A percentile compares a stretch with the other conserved stretches of the same genome.
Evolutionary conservation across 495 filamentous ascomycete genomes (phyloP).

Genomic region (Penicillium ochrochloron): DNA sequence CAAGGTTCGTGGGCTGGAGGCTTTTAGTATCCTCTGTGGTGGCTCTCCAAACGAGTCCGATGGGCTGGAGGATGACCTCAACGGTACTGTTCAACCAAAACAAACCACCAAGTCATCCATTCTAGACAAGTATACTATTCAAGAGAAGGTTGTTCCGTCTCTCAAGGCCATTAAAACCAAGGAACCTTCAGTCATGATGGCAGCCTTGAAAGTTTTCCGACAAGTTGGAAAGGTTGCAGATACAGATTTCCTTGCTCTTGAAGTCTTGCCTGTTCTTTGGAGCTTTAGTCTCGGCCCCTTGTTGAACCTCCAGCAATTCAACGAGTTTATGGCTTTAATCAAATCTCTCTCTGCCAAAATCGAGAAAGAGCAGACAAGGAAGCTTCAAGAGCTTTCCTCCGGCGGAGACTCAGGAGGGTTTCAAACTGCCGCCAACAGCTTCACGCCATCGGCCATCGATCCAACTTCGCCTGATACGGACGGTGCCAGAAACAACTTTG

Average conservation of each 20-base stretch:
- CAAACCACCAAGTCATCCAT: conserved; percentile 69
- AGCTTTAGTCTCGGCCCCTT: conserved; percentile 88
- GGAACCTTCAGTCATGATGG: conserved; percentile 97
- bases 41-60: conserved; percentile 55
- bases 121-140: conserved; percentile 95
- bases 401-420: conserved; percentile 48
- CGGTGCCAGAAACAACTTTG: conserved; percentile 72
- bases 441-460: conserved; percentile 31
- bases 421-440: conserved; percentile 35
- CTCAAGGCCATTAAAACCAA: conserved; percentile 95
- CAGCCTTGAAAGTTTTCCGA: conserved; percentile 79
- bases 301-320: conserved; percentile 84
- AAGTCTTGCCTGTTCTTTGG: conserved; percentile 89
- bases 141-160: conserved; percentile 92
- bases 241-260: conserved; percentile 90
- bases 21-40: conserved; percentile 87
- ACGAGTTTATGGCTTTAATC: conserved; percentile 84
- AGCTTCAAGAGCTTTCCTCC: conserved; percentile 79
- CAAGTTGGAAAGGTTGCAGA: conserved; percentile 84
- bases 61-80: conserved; percentile 65
- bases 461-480: conserved; percentile 39
- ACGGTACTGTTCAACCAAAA: conserved; percentile 59
- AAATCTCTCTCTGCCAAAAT: conserved; percentile 77
- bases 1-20: conserved; percentile 88
- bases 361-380: conserved; percentile 84